Conservation (phyloP, 1,139 yeast genomes). For the Yamadazyma songkhlaensis region DNA sequence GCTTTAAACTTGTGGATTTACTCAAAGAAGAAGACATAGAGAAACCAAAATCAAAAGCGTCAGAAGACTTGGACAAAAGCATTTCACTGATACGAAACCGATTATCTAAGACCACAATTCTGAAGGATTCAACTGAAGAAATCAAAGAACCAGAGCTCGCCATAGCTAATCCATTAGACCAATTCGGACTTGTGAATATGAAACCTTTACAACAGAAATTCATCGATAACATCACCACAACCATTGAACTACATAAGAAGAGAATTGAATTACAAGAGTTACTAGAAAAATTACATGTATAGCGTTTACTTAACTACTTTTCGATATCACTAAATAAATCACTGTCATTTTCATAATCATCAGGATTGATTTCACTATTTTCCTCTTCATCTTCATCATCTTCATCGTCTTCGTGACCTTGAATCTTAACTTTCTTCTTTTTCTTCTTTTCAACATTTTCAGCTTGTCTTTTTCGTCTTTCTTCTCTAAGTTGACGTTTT, state of each 20-base stretch:
- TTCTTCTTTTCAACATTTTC: conserved; percentile 76
- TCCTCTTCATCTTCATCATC: conserved; percentile 33
- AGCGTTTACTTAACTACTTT: conserved; percentile 6
- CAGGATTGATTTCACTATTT: conserved; percentile 32
- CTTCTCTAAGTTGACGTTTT: conserved; percentile 59
- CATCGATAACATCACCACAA: conserved; percentile 22
- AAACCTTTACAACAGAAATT: conserved; percentile 40
- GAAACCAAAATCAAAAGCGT: too few relatives aligned
- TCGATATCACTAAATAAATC: conserved; percentile 47
- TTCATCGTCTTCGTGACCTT: conserved; percentile 12
- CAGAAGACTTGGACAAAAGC: neutral
- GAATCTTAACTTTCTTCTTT: conserved; percentile 49
- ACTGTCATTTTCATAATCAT: conserved; percentile 48
- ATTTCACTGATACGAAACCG: neutral
- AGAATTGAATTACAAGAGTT: neutral
- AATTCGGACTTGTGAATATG: conserved; percentile 50
- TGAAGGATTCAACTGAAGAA: too few relatives aligned
- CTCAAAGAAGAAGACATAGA: neutral
- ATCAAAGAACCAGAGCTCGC: too few relatives aligned
- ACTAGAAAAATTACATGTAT: too few relatives aligned
- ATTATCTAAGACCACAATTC: neutral
- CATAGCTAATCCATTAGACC: conserved; percentile 38
- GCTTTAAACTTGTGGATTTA: neutral
- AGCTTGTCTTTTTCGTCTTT: conserved; percentile 75
- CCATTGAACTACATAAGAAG: conserved; percentile 25